Percentiles rank a stretch among this genome's conserved stretches.
Conservation (phyloP, 1,139 yeast species). For the Geotrichum aggregatum region DNA sequence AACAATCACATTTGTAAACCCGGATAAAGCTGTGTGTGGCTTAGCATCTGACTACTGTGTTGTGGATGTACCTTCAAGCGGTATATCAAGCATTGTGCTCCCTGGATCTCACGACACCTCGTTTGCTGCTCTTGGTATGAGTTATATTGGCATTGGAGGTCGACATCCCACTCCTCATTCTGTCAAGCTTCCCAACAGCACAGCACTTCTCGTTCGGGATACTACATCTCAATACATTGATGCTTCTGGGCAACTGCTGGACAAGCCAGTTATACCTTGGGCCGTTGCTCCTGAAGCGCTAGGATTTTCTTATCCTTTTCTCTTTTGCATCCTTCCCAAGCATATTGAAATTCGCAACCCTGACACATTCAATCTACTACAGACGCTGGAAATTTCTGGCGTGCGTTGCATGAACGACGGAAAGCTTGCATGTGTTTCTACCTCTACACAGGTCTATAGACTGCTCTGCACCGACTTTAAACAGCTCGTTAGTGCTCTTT, state of each 20-base stretch:
- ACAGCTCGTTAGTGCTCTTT: slow-evolving; percentile 35
- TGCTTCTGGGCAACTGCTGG: slow-evolving; percentile 26
- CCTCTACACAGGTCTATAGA: slow-evolving; percentile 30
- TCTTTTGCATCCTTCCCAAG: slow-evolving; percentile 30
- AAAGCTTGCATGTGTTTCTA: slow-evolving; percentile 29
- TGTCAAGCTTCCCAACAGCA: slow-evolving; percentile 22
- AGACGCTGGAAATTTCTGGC: slow-evolving; percentile 29
- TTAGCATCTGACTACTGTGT: slow-evolving; percentile 33
- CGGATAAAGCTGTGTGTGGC: slow-evolving; percentile 38
- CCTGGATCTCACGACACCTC: slow-evolving; percentile 10
- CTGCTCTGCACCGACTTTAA: slow-evolving; percentile 33
- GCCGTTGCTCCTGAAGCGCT: slow-evolving; percentile 30
- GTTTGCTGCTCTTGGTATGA: slow-evolving; percentile 22
- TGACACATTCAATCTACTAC: slow-evolving; percentile 32
- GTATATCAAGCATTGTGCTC: slow-evolving; percentile 18
- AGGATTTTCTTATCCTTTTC: slow-evolving; percentile 37
- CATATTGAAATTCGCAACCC: slow-evolving; percentile 36
- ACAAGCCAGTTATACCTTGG: slow-evolving; percentile 25
- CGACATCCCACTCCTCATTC: slow-evolving; percentile 25
- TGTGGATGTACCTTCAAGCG: slow-evolving; percentile 27
- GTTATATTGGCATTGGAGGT: slow-evolving; percentile 29
- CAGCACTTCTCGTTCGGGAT: slow-evolving; percentile 33
- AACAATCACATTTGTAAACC: slow-evolving; percentile 37
- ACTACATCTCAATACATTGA: slow-evolving; percentile 27
- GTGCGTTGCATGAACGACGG: slow-evolving; percentile 26